These are phyloP conservation scores for Phytophthora pistaciae DNA, from an alignment of 352 stramenopile species.

Conservation along the genomic window DNA sequence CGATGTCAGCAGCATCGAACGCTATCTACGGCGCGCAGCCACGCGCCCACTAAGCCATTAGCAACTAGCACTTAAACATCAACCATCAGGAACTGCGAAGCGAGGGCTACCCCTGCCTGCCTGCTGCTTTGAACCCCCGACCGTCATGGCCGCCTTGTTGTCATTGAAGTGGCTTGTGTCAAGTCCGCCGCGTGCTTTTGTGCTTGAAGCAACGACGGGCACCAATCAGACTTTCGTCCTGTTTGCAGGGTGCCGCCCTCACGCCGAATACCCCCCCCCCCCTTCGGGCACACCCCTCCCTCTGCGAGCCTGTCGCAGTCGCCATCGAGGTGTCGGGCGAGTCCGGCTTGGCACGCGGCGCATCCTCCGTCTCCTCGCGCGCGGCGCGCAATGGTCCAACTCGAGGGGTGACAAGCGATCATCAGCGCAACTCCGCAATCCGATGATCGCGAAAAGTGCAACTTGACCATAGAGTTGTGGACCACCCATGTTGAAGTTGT, in stretches of 20 bases:
- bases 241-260: not conserved
- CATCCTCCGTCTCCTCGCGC: slow-evolving; percentile 8
- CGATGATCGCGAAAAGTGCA: slow-evolving; percentile 8
- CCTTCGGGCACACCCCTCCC: not conserved
- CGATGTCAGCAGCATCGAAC: not conserved
- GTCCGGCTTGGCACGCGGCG: slow-evolving; percentile 2
- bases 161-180: not conserved
- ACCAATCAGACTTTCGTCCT: slow-evolving; percentile 5
- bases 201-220: slow-evolving; percentile 4
- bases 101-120: not conserved
- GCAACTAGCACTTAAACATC: not conserved
- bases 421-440: slow-evolving; percentile 10
- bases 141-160: not conserved
- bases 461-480: slow-evolving; percentile 1
- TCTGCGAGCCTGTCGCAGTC: slow-evolving; percentile 2
- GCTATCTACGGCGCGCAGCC: not conserved
- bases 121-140: not conserved
- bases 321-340: not conserved
- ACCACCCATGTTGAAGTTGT: slow-evolving; percentile 8
- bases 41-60: not conserved
- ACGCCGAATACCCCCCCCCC: not conserved
- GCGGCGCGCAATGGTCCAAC: slow-evolving; percentile 1
- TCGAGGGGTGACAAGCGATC: slow-evolving; percentile 24
- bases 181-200: slow-evolving; percentile 11
- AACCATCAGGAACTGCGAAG: not conserved